Percentiles rank a stretch among this genome's conserved stretches.
phyloP scores from a whole-genome alignment of 768 basidiomycete genomes.

The Tephrocybe sp. region DNA sequence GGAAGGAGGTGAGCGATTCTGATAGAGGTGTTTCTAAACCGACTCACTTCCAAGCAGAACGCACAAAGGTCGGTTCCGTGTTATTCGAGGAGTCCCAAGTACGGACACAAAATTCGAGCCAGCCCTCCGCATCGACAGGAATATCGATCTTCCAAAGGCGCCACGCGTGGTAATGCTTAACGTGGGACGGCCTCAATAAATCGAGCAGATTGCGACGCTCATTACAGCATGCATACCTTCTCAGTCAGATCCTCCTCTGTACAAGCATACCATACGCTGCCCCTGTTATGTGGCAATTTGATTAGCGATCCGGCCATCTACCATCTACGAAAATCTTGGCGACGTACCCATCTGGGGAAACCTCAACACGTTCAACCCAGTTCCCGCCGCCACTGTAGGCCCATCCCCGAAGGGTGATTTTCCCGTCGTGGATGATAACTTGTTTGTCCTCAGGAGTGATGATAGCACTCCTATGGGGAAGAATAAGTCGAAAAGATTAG shows the following conservation, averaged over 20 bases:
- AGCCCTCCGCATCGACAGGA: slow-evolving; percentile 53
- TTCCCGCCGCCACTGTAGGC: slow-evolving; percentile 47
- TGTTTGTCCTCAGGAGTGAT: slow-evolving; percentile 42
- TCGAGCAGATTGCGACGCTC: neutral
- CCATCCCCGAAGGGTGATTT: slow-evolving; percentile 41
- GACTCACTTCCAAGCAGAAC: slow-evolving; percentile 55
- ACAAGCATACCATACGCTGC: slow-evolving; percentile 49
- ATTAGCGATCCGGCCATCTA: neutral
- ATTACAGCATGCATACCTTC: slow-evolving; percentile 29
- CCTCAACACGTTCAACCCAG: slow-evolving; percentile 56
- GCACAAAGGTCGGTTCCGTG: slow-evolving; percentile 53
- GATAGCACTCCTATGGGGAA: slow-evolving; percentile 42
- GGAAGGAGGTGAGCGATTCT: neutral
- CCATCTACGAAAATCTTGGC: neutral
- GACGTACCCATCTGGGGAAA: slow-evolving; percentile 45
- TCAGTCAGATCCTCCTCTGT: slow-evolving; percentile 45
- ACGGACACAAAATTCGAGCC: slow-evolving; percentile 54
- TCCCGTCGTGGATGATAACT: slow-evolving; percentile 47
- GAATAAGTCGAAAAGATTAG: neutral
- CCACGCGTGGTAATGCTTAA: slow-evolving; percentile 58
- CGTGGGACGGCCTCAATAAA: no score
- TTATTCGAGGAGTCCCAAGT: slow-evolving; percentile 60
- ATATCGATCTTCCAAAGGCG: slow-evolving; percentile 50
- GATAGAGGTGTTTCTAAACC: no score
- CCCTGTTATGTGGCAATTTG: slow-evolving; percentile 23